Percentiles rank a stretch among this genome's conserved stretches.
These are phyloP conservation scores for Iberis pinnata DNA, from an alignment of 345 rosid genomes.

Conservation along the genomic window DNA sequence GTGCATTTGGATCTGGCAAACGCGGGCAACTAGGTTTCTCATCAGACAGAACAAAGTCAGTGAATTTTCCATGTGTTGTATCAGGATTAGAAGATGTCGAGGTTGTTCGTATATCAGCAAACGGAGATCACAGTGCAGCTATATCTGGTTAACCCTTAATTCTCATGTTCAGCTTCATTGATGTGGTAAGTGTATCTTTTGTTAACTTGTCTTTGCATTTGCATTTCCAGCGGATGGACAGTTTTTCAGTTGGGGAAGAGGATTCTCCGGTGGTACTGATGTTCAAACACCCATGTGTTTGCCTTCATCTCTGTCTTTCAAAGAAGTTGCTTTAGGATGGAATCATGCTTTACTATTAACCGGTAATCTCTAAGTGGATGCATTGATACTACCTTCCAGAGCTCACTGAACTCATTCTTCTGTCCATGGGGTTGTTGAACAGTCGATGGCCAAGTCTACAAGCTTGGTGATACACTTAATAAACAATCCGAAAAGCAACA, in stretches of 20 bases:
- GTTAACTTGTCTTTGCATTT: conserved; percentile 6
- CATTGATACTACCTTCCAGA: conserved; percentile 4
- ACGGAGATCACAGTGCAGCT: conserved; percentile 83
- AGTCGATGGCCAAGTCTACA: conserved; percentile 55
- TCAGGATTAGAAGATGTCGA: conserved; percentile 49
- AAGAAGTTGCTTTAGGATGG: conserved; percentile 67
- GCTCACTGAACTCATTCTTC: conserved; percentile 6
- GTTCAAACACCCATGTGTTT: conserved; percentile 40
- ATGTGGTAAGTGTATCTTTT: not conserved
- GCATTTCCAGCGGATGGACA: conserved; percentile 48
- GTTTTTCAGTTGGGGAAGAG: conserved; percentile 79
- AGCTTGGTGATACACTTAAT: conserved; percentile 55
- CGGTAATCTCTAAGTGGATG: conserved; percentile 29
- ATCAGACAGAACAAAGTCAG: conserved; percentile 35
- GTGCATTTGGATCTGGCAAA: conserved; percentile 78
- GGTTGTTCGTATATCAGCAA: conserved; percentile 50
- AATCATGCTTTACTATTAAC: conserved; percentile 63
- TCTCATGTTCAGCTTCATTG: not conserved
- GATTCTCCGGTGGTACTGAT: conserved; percentile 47
- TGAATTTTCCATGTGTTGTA: conserved; percentile 44
- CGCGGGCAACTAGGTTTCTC: conserved; percentile 77
- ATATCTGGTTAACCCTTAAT: conserved; percentile 43
- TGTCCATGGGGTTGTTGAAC: conserved; percentile 21
- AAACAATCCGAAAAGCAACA: conserved; percentile 32
- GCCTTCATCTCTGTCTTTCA: conserved; percentile 33